Percentiles rank a stretch among this genome's conserved stretches.
Evolutionary conservation across 257 asterid species (phyloP).

Genomic region (Verbascum thapsus): DNA sequence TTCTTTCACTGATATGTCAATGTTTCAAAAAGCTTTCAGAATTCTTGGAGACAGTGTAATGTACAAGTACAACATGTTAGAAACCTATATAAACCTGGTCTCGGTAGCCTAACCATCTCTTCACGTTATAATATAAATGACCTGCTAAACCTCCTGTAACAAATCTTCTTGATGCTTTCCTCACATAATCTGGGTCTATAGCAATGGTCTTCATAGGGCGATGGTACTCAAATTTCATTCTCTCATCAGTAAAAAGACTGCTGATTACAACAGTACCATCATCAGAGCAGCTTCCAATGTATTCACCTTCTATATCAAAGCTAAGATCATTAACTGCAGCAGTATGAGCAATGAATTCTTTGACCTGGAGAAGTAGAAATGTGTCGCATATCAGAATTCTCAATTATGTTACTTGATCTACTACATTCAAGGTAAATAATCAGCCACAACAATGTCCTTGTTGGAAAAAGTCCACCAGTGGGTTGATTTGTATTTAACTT

Average conservation of each 20-base stretch:
- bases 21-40: conserved; percentile 25
- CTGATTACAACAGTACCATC: conserved; percentile 93
- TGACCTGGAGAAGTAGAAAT: conserved; percentile 59
- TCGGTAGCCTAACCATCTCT: conserved; percentile 92
- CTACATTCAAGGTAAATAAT: conserved; percentile 19
- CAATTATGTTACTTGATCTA: conserved; percentile 5
- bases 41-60: conserved; percentile 29
- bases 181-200: conserved; percentile 89
- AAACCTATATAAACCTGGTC: conserved; percentile 78
- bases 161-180: conserved; percentile 90
- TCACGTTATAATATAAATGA: conserved; percentile 73
- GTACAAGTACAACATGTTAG: conserved; percentile 23
- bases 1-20: conserved; percentile 28
- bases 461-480: conserved; percentile 9
- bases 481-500: conserved; percentile 7
- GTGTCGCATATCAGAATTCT: conserved; percentile 30
- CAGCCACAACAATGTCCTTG: conserved; percentile 17
- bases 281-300: conserved; percentile 98
- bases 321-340: conserved; percentile 96
- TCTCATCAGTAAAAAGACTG: conserved; percentile 90
- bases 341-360: conserved; percentile 81
- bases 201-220: conserved; percentile 98
- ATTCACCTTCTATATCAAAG: conserved; percentile 96
- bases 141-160: conserved; percentile 99
- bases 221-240: conserved; percentile 86